A percentile compares a stretch with the other conserved stretches of the same genome.
Evolutionary conservation across 495 filamentous ascomycete genomes (phyloP).

Genomic region (Glarea lozoyensis): DNA sequence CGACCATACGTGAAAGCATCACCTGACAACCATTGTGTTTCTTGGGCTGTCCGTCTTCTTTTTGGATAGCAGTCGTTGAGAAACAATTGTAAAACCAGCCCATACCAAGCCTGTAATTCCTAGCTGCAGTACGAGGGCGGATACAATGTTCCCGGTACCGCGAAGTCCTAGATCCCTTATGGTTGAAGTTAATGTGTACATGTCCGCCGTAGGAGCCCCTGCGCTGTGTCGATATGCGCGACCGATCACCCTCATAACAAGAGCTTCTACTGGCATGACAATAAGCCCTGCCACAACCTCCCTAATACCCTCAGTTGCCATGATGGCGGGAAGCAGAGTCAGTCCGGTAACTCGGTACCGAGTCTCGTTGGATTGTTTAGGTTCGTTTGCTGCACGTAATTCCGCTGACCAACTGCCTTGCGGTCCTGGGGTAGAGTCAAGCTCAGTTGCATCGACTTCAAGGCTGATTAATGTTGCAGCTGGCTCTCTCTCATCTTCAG

Average conservation of each 20-base stretch:
- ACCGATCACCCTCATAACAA: conserved; percentile 17
- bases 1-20: too few relatives aligned
- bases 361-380: conserved; percentile 5
- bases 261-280: conserved; percentile 18
- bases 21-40: too few relatives aligned
- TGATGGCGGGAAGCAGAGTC: conserved; percentile 19
- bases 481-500: conserved; percentile 38
- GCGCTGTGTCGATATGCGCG: conserved; percentile 14
- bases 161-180: background rate
- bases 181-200: conserved; percentile 3
- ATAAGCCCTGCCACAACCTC: conserved; percentile 11
- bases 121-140: conserved; percentile 8
- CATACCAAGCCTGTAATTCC: conserved; percentile 16
- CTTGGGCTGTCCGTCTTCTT: too few relatives aligned
- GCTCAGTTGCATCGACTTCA: conserved; percentile 43
- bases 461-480: conserved; percentile 47
- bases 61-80: conserved; percentile 3
- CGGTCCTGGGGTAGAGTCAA: conserved; percentile 25
- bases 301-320: conserved; percentile 17
- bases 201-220: conserved; percentile 7
- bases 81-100: conserved; percentile 13
- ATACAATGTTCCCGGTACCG: conserved; percentile 7
- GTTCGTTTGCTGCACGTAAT: conserved; percentile 28
- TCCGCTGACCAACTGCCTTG: conserved; percentile 46
- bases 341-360: conserved; percentile 18